Base-by-base conservation (phyloP, 768 basidiomycete genomes). In the Leucocoprinus birnbaumii region DNA sequence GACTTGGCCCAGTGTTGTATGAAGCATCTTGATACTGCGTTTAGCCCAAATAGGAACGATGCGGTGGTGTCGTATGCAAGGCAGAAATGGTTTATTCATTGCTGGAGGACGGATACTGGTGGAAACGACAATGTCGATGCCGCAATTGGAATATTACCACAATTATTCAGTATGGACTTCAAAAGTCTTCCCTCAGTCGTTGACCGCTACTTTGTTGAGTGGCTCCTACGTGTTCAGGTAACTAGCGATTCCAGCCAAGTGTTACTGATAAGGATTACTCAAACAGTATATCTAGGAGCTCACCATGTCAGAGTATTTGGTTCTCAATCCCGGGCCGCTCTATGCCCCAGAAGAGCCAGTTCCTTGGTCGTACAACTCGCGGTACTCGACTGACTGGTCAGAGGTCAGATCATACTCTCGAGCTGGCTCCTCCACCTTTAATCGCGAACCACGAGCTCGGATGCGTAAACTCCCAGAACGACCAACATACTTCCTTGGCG, bases 151-250 rank as follows among this genome's bases (percentile, higher is more conserved):
- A 13, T 51, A 16, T 42, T 51, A 25, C 50, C 50, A 6, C 38
- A 43, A 25, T 18, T 51, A 35, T 51, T 42, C 40, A 40, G 42
- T 14, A 27, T 51, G 16, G 41, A 51, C n/a, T 51, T 41, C 16
- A 51, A 26, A 6, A 6, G 18, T 25, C 27, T 51, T 2, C 50
- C 50, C 8, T 16, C 19, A 16, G 25, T 51, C 10, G 22, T 51
- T 5, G 50, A 51, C 19, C 24, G 50, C 22, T 51, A 51, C 19
- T 51, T 51, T 27, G 50, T 51, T 18, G 50, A 51, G 13, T 51
- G 50, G 50, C 18, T 51, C 11, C 25, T 51, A 2, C n/a, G 5
- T 11, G n/a, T 43, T 8, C 40, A 51, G 40, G 50, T 51, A n/a
- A 24, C 26, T 50, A 22, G 27, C n/a, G 31, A 31, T 5, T 31